phyloP scores from a whole-genome alignment of 495 filamentous ascomycete genomes.

The Neurospora sp. region DNA sequence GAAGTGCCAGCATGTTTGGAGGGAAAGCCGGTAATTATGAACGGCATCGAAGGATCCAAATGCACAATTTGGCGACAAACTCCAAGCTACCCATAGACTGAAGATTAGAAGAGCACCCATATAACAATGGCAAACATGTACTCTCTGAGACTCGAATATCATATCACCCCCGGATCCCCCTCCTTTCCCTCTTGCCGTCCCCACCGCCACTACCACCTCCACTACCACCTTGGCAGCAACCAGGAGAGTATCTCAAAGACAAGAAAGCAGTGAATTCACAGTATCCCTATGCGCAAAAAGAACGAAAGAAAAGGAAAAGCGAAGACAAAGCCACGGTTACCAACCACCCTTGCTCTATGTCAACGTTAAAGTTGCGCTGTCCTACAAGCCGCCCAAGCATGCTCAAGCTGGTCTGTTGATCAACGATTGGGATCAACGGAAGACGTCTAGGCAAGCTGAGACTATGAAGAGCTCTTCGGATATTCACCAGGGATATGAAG shows the following conservation, averaged over 20 bases:
- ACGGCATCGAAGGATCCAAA: not conserved
- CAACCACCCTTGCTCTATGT: not conserved
- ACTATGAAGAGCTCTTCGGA: constrained; percentile 26
- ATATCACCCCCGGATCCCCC: not conserved
- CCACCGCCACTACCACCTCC: not conserved
- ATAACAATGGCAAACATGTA: not conserved
- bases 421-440: not conserved
- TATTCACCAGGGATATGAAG: constrained; percentile 50
- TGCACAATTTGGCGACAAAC: not conserved
- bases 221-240: not conserved
- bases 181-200: not conserved
- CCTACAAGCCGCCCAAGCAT: not conserved
- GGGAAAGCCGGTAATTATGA: not conserved
- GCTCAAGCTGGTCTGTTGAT: not conserved
- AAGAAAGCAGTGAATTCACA: not conserved
- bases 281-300: not conserved
- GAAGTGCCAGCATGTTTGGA: not conserved
- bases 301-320: not conserved
- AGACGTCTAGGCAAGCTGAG: not conserved
- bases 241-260: not conserved
- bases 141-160: not conserved
- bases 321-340: not conserved
- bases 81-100: not conserved
- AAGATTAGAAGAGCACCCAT: not conserved
- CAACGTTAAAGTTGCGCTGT: not conserved